Base-by-base conservation (phyloP, 2,329 filamentous ascomycete species). In the Trichophyton benhamiae region DNA sequence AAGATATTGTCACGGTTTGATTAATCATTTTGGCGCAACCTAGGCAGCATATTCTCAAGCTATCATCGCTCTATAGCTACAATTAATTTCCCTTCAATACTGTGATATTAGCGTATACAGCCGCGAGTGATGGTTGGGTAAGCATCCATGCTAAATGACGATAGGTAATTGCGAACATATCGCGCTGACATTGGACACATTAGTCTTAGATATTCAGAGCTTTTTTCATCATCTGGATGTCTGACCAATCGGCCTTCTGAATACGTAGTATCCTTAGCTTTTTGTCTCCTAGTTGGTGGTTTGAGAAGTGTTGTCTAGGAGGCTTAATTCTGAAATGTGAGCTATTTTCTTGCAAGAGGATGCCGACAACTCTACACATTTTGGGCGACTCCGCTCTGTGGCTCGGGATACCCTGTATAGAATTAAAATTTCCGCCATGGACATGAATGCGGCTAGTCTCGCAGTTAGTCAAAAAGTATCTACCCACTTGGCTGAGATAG, bases 321-420 rank as follows among this genome's bases (percentile, higher is more conserved):
- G 13, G 17, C n/a, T 38, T 13, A 5, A 17, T 63, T 30, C 48
- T 13, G 5, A 38, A 20, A 3, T 2, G 7, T 15, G 3, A 15
- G 3, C 30, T 41, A 42, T n/a, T 44, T 3, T 15, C 42, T 3
- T 27, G 33, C 2, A 44, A 53, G 25, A 64, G 36, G 36, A 58
- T 44, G 6, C 63, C 63, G 25, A 64, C 48, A 30, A 62, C 63
- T 25, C 58, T 44, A 46, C 63, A 62, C 36, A 62, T 60, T 38
- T 44, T 58, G 17, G 27, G 36, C 1, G 11, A 25, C 5, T 30
- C 17, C 13, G 7, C 33, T 7, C 22, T 7, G 38, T 8, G 20
- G 20, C 15, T 8, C 9, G 20, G 15, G n/a, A 27, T 3, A 17
- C 17, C 17, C 20, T 22, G 15, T 49, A 2, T 7, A 3, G 9